Evolutionary conservation across 345 rosid genomes (phyloP).

Genomic region (Barbarea vulgaris): DNA sequence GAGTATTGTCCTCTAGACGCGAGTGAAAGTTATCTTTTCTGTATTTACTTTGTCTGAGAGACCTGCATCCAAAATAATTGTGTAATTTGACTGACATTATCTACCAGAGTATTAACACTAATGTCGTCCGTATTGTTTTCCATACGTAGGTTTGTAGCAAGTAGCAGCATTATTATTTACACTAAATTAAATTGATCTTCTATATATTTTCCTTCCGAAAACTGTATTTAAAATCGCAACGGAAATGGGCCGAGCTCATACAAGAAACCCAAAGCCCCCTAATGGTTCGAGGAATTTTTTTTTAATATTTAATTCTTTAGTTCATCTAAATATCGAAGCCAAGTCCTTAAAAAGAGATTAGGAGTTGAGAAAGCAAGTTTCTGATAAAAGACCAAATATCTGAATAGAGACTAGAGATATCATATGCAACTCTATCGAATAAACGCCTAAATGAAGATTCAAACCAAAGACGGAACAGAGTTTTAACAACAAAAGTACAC

Average conservation of each 20-base stretch:
- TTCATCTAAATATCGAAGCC: too few relatives aligned
- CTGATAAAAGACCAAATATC: neutral
- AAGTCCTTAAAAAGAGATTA: too few relatives aligned
- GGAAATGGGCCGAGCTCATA: neutral
- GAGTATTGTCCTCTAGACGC: conserved; percentile 1
- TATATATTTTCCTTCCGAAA: neutral
- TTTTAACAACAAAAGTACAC: neutral
- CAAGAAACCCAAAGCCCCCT: neutral
- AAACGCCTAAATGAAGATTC: neutral
- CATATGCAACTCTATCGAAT: neutral
- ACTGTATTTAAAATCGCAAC: neutral
- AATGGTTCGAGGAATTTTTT: too few relatives aligned
- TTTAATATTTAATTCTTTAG: too few relatives aligned
- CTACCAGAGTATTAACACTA: conserved; percentile 2
- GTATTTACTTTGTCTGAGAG: conserved; percentile 24
- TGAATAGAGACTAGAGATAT: neutral
- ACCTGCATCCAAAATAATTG: too few relatives aligned
- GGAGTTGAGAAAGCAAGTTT: neutral
- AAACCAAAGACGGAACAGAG: neutral
- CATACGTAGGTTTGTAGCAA: too few relatives aligned
- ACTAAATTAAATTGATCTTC: too few relatives aligned
- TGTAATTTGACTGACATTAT: conserved; percentile 18
- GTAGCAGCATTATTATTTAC: too few relatives aligned
- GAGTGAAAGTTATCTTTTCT: conserved; percentile 10
- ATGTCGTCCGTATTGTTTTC: neutral